These are phyloP conservation scores for Auricularia sp. DNA, from an alignment of 768 basidiomycete species.

Conservation along the genomic window DNA sequence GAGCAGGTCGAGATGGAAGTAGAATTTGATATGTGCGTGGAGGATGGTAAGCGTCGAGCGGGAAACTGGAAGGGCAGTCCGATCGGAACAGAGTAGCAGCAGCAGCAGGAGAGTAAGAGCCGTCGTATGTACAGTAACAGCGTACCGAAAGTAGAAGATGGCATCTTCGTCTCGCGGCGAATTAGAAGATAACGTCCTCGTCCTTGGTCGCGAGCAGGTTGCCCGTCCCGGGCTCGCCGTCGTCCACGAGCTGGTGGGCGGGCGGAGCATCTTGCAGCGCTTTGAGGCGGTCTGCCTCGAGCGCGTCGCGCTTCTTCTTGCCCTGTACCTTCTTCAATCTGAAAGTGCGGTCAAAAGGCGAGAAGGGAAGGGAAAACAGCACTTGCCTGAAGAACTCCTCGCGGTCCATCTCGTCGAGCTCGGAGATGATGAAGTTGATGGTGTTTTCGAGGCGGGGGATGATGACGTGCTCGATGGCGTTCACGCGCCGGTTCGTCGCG, in stretches of 20 bases:
- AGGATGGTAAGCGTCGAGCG: no score
- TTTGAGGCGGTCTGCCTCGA: conserved; percentile 22
- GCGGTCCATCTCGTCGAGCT: conserved; percentile 97
- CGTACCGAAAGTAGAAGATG: no score
- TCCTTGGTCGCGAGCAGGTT: conserved; percentile 83
- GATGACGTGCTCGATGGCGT: conserved; percentile 95
- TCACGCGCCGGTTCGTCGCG: conserved; percentile 97
- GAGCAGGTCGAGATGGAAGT: no score
- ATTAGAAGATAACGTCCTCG: conserved; percentile 85
- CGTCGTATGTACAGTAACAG: no score
- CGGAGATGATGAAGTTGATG: conserved; percentile 94
- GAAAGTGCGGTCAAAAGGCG: conserved; percentile 27
- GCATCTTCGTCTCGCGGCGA: no score
- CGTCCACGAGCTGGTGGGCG: conserved; percentile 18
- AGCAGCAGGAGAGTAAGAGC: no score
- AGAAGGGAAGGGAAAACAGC: neutral
- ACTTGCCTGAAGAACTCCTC: conserved; percentile 84
- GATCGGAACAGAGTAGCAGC: no score
- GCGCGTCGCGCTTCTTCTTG: conserved; percentile 86
- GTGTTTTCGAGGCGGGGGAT: conserved; percentile 95
- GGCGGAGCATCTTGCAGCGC: neutral
- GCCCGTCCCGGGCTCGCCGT: conserved; percentile 29
- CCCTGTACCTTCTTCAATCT: conserved; percentile 96
- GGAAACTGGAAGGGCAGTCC: no score
- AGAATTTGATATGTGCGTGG: no score